Evolutionary conservation across 73 alveolate genomes (phyloP).

Genomic region (Stentor roeselii): DNA sequence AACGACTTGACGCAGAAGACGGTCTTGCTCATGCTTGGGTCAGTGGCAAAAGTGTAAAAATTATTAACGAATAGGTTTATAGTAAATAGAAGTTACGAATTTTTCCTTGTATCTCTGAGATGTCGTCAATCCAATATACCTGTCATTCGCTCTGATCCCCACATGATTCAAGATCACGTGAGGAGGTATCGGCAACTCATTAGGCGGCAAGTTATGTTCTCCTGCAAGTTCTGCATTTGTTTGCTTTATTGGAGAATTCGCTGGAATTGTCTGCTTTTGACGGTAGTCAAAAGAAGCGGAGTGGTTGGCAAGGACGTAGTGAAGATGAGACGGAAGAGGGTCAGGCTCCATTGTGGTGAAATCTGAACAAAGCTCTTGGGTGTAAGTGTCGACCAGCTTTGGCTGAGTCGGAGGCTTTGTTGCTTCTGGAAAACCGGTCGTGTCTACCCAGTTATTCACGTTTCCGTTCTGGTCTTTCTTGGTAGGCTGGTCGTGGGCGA

Average conservation of each 20-base stretch:
- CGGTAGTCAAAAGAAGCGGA: conserved; percentile 25
- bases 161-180: conserved; percentile 26
- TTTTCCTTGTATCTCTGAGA: conserved; percentile 55
- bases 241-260: background rate
- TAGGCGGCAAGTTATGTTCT: conserved; percentile 33
- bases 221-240: conserved; percentile 33
- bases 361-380: conserved; percentile 24
- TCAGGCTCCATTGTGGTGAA: conserved; percentile 29
- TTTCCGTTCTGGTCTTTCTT: conserved; percentile 72
- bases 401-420: background rate
- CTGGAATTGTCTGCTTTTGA: conserved; percentile 17
- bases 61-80: conserved; percentile 32
- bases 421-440: conserved; percentile 35
- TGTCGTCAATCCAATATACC: conserved; percentile 32
- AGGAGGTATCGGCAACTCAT: conserved; percentile 27
- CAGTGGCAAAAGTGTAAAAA: no score
- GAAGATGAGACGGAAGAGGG: conserved; percentile 20
- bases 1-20: no score
- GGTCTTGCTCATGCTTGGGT: no score
- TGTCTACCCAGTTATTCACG: conserved; percentile 77
- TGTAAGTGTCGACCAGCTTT: background rate
- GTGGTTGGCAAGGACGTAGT: conserved; percentile 5
- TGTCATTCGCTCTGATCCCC: conserved; percentile 13
- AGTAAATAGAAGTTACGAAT: conserved; percentile 53
- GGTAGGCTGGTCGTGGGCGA: conserved; percentile 94